Conservation (phyloP, 2,329 filamentous ascomycete species). For the Fusarium pininemorale region DNA sequence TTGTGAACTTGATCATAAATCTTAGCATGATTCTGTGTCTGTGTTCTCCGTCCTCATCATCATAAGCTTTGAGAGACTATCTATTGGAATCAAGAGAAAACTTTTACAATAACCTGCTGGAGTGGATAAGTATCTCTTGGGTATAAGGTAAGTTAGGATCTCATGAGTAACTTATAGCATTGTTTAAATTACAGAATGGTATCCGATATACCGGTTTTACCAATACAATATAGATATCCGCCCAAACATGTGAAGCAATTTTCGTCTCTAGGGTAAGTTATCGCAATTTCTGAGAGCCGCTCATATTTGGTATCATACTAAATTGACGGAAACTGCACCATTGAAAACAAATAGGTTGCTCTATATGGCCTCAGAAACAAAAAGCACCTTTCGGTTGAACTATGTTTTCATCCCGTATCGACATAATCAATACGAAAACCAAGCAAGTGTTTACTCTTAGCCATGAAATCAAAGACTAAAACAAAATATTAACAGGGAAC, state of each 20-base stretch:
- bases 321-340: neutral
- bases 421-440: neutral
- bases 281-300: neutral
- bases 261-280: neutral
- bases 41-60: neutral
- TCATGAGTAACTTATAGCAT: no score
- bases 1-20: neutral
- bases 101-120: no score
- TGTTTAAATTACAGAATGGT: neutral
- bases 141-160: neutral
- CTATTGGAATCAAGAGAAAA: neutral
- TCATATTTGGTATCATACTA: neutral
- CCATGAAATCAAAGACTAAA: no score
- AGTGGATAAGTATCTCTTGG: neutral
- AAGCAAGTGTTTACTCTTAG: neutral
- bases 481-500: no score
- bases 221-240: neutral
- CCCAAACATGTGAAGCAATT: neutral
- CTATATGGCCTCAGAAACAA: neutral
- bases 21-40: no score
- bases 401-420: neutral
- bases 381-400: neutral
- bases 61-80: neutral
- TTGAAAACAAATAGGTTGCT: neutral
- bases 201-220: no score